Evolutionary conservation across 2,329 filamentous ascomycete species (phyloP), one percentile per base, ranked within the genome.

Genomic region (Cercospora sp.): DNA sequence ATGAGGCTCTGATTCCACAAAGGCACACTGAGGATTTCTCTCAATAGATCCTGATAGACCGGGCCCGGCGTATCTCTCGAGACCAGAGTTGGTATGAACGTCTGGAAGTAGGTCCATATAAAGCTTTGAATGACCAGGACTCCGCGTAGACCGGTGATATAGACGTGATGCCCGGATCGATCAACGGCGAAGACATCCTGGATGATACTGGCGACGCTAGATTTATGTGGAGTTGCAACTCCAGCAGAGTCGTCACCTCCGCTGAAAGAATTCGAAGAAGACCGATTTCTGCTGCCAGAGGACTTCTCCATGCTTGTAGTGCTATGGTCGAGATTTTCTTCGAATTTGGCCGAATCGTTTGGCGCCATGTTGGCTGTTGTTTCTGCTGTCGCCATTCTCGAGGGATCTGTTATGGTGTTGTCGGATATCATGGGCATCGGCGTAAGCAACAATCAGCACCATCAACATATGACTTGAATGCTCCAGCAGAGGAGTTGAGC

Each of bases 1-100:
- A 84, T 80, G 66, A 84, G 74, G 33, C 78, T 78, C 36, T 80
- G 76, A 68, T 84, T 83, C 80, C 81, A 83, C 66, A 83, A 79
- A 3, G 84, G 73, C 13, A 83, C 79, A 0, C 80, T 81, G 48
- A 84, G 75, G 1, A 80, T 78, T 66, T 84, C 82, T 60, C 82
- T 80, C 31, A 84, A 72, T 30, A 82, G 72, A 16, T 75, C 71
- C 72, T 83, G 80, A 66, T 81, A 82, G 12, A 72, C 63, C 2
- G 80, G 78, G 0, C 81, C 80, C n/a, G 75, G 61, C 9, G 75
- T 69, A 60, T 79, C 78, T n/a, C 73, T 73, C 3, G 78, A 79
- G 4, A 82, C 81, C 9, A 82, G 74, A 8, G 78, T 75, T 13
- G 83, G 83, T 18, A 82, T 77, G 70, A 84, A 84, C 1, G 78